Conservation (phyloP, 2,329 filamentous ascomycete species). For the Hypoxylon sp. region DNA sequence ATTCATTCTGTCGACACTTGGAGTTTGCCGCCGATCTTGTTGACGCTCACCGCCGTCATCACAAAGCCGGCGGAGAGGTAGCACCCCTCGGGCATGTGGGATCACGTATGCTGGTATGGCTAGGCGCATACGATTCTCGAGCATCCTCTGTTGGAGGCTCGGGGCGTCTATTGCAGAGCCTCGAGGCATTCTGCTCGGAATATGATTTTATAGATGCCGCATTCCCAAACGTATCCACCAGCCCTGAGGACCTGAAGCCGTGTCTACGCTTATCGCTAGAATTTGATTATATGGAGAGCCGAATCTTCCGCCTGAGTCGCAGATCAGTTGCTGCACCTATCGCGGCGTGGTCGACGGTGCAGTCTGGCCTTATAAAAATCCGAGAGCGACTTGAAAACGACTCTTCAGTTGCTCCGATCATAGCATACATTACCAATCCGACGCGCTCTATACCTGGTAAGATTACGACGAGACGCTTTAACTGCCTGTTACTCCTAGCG, state of each 20-base stretch:
- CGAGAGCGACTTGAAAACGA: constrained; percentile 34
- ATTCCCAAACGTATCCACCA: constrained; percentile 31
- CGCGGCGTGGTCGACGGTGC: constrained; percentile 34
- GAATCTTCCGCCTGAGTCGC: constrained; percentile 40
- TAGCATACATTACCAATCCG: constrained; percentile 28
- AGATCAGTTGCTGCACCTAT: constrained; percentile 14
- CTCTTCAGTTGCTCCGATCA: constrained; percentile 32
- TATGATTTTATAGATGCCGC: constrained; percentile 44
- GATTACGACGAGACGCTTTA: constrained; percentile 43
- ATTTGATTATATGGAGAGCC: constrained; percentile 40
- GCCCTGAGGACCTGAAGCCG: constrained; percentile 38
- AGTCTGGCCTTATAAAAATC: constrained; percentile 36
- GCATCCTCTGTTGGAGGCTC: constrained; percentile 41
- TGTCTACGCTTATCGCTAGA: constrained; percentile 40
- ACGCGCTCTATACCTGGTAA: constrained; percentile 28
- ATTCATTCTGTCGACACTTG: constrained; percentile 34
- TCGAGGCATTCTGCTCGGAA: constrained; percentile 39
- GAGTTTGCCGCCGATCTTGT: constrained; percentile 46
- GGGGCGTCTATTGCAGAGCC: constrained; percentile 38
- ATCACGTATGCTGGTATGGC: constrained; percentile 42
- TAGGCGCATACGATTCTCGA: constrained; percentile 43
- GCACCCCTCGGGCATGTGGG: constrained; percentile 40
- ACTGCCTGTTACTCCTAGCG: constrained; percentile 41
- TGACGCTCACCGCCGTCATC: constrained; percentile 41
- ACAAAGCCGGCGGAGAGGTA: constrained; percentile 37